Conservation (phyloP, 2,329 filamentous ascomycete genomes). For the Cytospora mali region DNA sequence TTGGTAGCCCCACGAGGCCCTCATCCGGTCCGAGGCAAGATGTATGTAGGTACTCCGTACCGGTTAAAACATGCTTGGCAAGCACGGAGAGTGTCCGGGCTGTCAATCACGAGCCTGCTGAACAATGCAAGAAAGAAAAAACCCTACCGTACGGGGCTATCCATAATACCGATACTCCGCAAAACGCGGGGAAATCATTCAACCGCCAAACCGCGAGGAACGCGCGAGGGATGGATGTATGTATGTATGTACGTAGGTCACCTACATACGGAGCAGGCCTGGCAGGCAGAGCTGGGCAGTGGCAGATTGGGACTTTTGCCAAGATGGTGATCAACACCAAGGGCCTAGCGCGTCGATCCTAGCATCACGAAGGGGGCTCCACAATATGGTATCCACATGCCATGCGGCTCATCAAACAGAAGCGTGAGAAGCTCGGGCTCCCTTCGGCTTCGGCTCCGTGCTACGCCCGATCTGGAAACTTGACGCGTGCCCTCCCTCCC, state of each 20-base stretch:
- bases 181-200: constrained; percentile 13
- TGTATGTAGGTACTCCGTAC: background rate
- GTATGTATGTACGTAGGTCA: no score
- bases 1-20: background rate
- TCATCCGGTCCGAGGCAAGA: background rate
- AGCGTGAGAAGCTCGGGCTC: constrained; percentile 6
- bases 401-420: constrained; percentile 16
- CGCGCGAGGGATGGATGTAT: no score
- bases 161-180: background rate
- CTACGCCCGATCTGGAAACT: constrained; percentile 26
- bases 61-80: no score
- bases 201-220: constrained; percentile 5
- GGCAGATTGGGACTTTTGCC: no score
- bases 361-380: background rate
- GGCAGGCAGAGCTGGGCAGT: background rate
- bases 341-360: constrained; percentile 1
- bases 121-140: no score
- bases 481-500: constrained; percentile 22
- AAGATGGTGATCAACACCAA: background rate
- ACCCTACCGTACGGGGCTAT: no score
- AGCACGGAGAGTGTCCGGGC: no score
- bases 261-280: no score
- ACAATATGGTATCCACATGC: background rate
- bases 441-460: constrained; percentile 13
- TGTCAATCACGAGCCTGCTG: no score